Evolutionary conservation across 2,329 filamentous ascomycete genomes (phyloP).

Genomic region (Whalleya microplaca): DNA sequence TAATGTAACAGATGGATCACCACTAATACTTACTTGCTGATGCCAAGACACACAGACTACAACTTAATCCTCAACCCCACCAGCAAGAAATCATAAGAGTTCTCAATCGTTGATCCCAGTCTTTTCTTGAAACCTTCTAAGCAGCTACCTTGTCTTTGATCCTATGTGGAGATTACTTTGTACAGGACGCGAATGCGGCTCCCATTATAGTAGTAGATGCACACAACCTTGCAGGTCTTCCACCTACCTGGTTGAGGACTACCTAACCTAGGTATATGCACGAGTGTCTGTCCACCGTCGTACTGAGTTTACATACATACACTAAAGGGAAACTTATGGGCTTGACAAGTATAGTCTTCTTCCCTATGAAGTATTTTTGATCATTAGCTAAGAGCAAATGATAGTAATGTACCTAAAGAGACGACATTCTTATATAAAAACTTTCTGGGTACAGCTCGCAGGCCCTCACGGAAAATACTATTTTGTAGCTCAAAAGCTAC

Average conservation of each 20-base stretch:
- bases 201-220: background rate
- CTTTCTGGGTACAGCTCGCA: background rate
- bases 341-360: background rate
- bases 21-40: no score
- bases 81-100: background rate
- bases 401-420: background rate
- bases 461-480: background rate
- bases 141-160: background rate
- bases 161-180: background rate
- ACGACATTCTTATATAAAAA: background rate
- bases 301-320: no score
- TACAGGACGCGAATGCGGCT: background rate
- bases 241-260: background rate
- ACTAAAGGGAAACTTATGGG: background rate
- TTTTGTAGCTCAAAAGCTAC: background rate
- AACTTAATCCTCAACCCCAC: background rate
- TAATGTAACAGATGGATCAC: no score
- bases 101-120: background rate
- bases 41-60: background rate
- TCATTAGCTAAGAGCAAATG: background rate
- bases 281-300: background rate
- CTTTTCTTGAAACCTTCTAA: background rate
- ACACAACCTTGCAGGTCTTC: background rate
- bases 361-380: background rate
- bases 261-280: background rate